Evolutionary conservation across 2,329 filamentous ascomycete genomes (phyloP).

Genomic region (Venturia aucupariae): DNA sequence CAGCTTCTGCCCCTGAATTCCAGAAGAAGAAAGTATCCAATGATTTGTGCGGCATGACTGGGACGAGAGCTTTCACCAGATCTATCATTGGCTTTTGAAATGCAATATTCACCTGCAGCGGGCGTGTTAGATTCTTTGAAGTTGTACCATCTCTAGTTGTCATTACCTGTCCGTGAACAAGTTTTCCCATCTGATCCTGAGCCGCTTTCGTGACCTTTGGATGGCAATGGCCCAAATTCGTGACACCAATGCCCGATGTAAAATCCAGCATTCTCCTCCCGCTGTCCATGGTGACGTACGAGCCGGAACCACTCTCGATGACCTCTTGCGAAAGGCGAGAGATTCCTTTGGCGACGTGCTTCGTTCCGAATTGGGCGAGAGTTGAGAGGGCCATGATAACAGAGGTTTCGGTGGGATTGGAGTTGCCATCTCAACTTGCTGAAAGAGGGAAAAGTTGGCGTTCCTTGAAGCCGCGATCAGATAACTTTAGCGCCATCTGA

Average conservation of each 20-base stretch:
- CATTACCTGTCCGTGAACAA: constrained; percentile 28
- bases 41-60: constrained; percentile 28
- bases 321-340: constrained; percentile 9
- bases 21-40: constrained; percentile 34
- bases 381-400: neutral
- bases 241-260: constrained; percentile 28
- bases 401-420: neutral
- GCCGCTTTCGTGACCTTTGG: constrained; percentile 28
- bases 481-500: neutral
- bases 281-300: constrained; percentile 24
- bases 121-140: neutral
- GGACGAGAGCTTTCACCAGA: constrained; percentile 26
- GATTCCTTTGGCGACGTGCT: constrained; percentile 13
- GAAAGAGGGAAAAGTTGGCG: neutral
- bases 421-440: neutral
- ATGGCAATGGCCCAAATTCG: constrained; percentile 30
- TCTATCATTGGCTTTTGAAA: constrained; percentile 31
- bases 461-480: neutral
- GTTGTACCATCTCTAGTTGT: neutral
- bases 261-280: constrained; percentile 27
- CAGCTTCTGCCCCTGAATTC: constrained; percentile 29
- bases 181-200: constrained; percentile 27
- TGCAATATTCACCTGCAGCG: constrained; percentile 31
- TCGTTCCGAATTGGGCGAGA: constrained; percentile 6
- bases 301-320: constrained; percentile 24